A percentile compares a stretch with the other conserved stretches of the same genome.
Evolutionary conservation across 1,284 basidiomycete genomes (phyloP).

Genomic region (Vanrija sp.): DNA sequence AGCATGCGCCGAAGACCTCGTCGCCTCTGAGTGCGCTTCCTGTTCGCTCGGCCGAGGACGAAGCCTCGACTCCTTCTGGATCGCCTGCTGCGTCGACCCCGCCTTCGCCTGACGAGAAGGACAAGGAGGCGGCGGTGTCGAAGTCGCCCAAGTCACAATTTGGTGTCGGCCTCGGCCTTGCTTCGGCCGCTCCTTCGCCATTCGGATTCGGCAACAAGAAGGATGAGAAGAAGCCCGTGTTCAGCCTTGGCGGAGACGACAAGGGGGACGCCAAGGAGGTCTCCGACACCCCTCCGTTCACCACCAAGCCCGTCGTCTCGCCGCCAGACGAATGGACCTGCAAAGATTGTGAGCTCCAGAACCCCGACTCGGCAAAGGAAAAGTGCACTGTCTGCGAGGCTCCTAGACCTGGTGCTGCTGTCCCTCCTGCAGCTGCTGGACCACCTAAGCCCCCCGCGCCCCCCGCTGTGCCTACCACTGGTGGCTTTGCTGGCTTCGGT

Average conservation of each 20-base stretch:
- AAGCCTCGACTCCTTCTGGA: constrained; percentile 17
- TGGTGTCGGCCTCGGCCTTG: constrained; percentile 10
- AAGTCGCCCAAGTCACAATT: not conserved
- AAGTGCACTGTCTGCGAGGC: constrained; percentile 57
- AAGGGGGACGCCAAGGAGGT: not conserved
- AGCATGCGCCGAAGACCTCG: constrained; percentile 40
- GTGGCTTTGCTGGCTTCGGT: not conserved
- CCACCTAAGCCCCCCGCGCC: constrained; percentile 5
- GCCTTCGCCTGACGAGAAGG: not conserved
- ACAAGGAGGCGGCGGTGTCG: not conserved
- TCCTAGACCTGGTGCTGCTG: constrained; percentile 34
- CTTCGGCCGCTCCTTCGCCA: constrained; percentile 22
- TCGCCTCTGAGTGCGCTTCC: constrained; percentile 39
- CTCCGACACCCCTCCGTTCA: not conserved
- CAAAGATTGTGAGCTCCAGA: constrained; percentile 51
- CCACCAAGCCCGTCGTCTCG: not conserved
- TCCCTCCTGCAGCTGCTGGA: not conserved
- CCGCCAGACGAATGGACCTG: constrained; percentile 51
- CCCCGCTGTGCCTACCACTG: not conserved
- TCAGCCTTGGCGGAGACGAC: constrained; percentile 11
- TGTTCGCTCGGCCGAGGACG: constrained; percentile 11
- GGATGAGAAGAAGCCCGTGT: constrained; percentile 3
- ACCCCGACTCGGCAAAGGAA: constrained; percentile 47
- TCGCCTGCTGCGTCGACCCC: constrained; percentile 12
- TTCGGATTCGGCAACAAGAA: constrained; percentile 3